These are phyloP conservation scores for Scenedesmus sp. DNA, from an alignment of 163 green algal genomes.

Conservation along the genomic window DNA sequence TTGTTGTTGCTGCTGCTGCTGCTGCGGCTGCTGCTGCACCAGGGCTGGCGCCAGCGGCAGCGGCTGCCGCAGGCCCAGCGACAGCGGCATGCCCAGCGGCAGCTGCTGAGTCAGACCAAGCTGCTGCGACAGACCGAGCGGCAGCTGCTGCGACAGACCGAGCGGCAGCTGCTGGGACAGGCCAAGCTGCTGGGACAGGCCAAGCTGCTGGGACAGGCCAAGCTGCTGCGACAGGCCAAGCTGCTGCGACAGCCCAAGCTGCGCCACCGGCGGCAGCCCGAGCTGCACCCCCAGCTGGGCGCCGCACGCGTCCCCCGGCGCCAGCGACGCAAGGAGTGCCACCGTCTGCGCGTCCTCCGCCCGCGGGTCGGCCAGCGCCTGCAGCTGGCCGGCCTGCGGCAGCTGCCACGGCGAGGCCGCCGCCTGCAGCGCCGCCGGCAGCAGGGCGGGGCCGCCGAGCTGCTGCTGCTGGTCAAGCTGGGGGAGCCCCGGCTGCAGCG, in stretches of 20 bases:
- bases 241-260: slow-evolving; percentile 11
- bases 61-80: too few relatives aligned
- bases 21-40: background rate
- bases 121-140: slow-evolving; percentile 13
- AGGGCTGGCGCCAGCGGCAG: background rate
- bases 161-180: background rate
- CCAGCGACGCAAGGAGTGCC: too few relatives aligned
- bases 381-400: background rate
- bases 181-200: background rate
- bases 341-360: too few relatives aligned
- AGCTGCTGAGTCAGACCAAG: slow-evolving; percentile 15
- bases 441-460: too few relatives aligned
- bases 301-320: too few relatives aligned
- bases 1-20: slow-evolving; percentile 35
- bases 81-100: too few relatives aligned
- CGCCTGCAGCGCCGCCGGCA: background rate
- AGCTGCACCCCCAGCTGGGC: too few relatives aligned
- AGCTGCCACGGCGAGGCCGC: background rate
- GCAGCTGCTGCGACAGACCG: slow-evolving; percentile 22
- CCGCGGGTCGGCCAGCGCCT: background rate
- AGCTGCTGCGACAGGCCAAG: background rate
- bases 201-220: background rate
- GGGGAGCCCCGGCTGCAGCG: slow-evolving; percentile 13
- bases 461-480: slow-evolving; percentile 22
- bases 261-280: slow-evolving; percentile 1